Conservation (phyloP, 192 early-diverging fungal species). For the Coemansia sp. region DNA sequence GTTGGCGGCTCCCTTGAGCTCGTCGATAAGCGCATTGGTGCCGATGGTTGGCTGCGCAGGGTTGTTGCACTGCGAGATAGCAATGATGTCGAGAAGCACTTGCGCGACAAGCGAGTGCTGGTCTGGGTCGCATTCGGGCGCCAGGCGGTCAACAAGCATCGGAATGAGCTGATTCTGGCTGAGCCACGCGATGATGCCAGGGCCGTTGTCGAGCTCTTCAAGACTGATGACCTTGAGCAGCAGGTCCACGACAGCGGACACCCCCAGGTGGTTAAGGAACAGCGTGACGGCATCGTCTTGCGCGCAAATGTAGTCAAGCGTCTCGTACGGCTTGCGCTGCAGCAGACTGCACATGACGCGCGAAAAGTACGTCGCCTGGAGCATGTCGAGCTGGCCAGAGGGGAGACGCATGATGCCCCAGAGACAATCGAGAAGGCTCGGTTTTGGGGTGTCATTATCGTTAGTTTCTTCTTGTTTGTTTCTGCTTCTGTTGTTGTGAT, state of each 20-base stretch:
- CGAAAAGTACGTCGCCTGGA: conserved; percentile 87
- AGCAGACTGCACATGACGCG: conserved; percentile 88
- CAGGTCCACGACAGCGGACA: conserved; percentile 86
- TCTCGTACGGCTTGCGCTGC: conserved; percentile 88
- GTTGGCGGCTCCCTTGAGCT: conserved; percentile 75
- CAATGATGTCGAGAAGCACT: conserved; percentile 80
- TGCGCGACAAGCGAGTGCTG: conserved; percentile 79
- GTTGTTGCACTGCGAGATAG: conserved; percentile 73
- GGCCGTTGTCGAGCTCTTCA: conserved; percentile 84
- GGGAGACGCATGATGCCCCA: conserved; percentile 81
- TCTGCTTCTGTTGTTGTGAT: conserved; percentile 5
- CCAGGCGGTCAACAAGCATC: conserved; percentile 73
- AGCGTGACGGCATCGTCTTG: conserved; percentile 73
- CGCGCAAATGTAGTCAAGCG: conserved; percentile 80
- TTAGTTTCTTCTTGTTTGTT: background rate
- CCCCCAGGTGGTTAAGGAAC: conserved; percentile 82
- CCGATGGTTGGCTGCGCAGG: conserved; percentile 65
- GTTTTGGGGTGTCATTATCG: conserved; percentile 16
- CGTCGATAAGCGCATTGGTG: conserved; percentile 64
- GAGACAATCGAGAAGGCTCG: conserved; percentile 73
- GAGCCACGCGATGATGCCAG: conserved; percentile 91
- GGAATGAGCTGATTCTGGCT: conserved; percentile 76
- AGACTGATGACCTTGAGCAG: conserved; percentile 90
- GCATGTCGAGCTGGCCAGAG: conserved; percentile 68
- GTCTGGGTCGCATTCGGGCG: conserved; percentile 79